Base-by-base conservation (phyloP, 805 yeast genomes). In the Starmerella potacharoeniae region DNA sequence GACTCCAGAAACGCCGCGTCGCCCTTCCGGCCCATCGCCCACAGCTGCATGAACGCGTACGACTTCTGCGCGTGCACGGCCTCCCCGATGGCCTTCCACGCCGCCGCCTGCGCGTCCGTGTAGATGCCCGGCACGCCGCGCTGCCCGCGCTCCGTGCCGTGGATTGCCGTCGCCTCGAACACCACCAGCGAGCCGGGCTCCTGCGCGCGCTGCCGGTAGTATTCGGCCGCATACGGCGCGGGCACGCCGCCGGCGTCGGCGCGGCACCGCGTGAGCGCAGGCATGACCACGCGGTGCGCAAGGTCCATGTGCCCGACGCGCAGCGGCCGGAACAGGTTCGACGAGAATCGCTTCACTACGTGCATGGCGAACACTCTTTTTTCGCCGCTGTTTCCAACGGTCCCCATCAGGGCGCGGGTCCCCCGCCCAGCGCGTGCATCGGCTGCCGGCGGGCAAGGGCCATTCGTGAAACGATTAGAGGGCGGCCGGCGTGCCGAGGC, bases 81-180 rank as follows among this genome's bases (percentile, higher is more conserved):
- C 57, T 59, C 28, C 4, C 56, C 68, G 48, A 79, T 69, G 36
- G 64, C 64, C 57, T 71, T 60, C 73, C 73, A 69, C 4, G 60
- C 65, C 35, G 41, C 59, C 29, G 63, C 62, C 46, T 71, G 74
- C 42, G 62, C 62, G 6, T 59, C 54, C 13, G 58, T 59, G 58
- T 58, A 69, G n/a, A 66, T 60, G 3, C 69, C 69, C 7, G 70
- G 70, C 7, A 54, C 59, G 30, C 49, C 11, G 17, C 56, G n/a
- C 80, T 75, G 54, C 55, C 70, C 31, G 73, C 75, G 73, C 57
- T 74, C 72, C 66, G 66, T 57, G 1, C 69, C 63, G 17, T 77
- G 68, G n/a, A 75, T 73, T 57, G 73, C 72, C 0, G 84, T 75
- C 9, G 80, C 86, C 65, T 83, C 88, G 60, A 80, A 74, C 16